Base-by-base conservation (phyloP, 1,139 yeast species). In the Eremothecium gossypii region DNA sequence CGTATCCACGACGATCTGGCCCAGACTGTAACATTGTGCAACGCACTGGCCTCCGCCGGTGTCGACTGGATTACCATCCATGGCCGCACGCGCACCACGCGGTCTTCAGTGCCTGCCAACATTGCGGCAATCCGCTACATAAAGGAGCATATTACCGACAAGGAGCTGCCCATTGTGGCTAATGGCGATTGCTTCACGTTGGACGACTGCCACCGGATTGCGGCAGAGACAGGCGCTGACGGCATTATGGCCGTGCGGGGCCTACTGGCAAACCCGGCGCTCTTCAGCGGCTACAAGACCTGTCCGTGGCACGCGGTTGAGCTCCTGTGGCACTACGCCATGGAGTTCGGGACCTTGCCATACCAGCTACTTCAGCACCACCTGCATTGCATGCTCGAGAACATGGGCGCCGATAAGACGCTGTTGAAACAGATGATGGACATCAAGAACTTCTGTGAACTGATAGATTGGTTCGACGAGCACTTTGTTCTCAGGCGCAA, bases 211-310 rank as follows among this genome's bases (percentile, higher is more conserved):
- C 53, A 67, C 29, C 60, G 61, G 17, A 87, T 89, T 28, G 76
- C 77, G 0, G 67, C 73, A 12, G 60, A 61, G 38, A 87, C 97
- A 0, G 83, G 83, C 1, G 87, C 78, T 29, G 93, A 86, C 57
- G 98, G 97, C 6, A 83, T 91, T 6, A 91, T 91, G 98, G 83
- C 97, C 1, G 98, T 86, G 1, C 68, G 98, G 49, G 98, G 98
- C 0, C 69, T 86, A 2, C 67, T 91, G 42, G 69, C 76, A 28
- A 91, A 91, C 57, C 98, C 98, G 0, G 95, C 91, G 0, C 58
- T 91, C 48, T 91, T 91, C 64, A 74, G 83, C 3, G 95, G 95
- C 0, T 74, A 64, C 56, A 65, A 67, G 0, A 68, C 66, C 40
- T 81, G 96, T 3, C 96, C 97, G 1, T 91, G 97, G 97, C 73